Base-by-base conservation (phyloP, 768 basidiomycete species). In the Leccinum obscurum region DNA sequence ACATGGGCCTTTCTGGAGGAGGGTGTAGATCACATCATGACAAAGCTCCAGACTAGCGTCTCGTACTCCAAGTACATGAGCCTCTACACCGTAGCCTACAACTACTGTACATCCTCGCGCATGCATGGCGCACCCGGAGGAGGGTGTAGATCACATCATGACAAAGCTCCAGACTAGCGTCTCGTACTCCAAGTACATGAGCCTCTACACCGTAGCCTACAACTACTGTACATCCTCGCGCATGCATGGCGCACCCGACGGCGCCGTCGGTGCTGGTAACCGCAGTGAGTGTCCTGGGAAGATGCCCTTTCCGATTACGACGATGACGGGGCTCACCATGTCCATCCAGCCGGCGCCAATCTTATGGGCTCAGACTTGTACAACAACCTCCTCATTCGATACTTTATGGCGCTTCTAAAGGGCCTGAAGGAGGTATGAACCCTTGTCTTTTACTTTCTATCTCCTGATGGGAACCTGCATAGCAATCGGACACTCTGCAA, bases 291-390 rank as follows among this genome's bases (percentile, higher is more conserved):
- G 24, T 13, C 32, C 55, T 63, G 52, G 68, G 62, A 71, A 59
- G 70, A 71, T 71, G 56, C 56, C 56, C 57, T 26, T 58, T 24
- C 44, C 35, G 69, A 71, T 70, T 63, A 67, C 63, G 69, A 55
- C 26, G 59, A 60, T 32, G 28, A 28, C 7, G 28, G 28, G 28
- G 28, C 28, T 28, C 28, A 28, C 28, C 62, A 57, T 55, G n/a
- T 48, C 54, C 20, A 62, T 49, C 55, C 70, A 91, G 90, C 90
- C 58, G 95, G 95, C 44, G 93, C 95, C 52, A 95, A 95, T 77
- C 72, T 98, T 75, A 96, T 96, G 92, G 96, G 96, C 57, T 91
- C 94, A 54, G 96, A 98, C 83, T 77, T 99, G 62, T 99, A 99
- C 76, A 93, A 94, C 73, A 90, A 95, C 75, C 84, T 99, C 75